Base-by-base conservation (phyloP, 1,284 basidiomycete genomes). In the Mycena citricolor region DNA sequence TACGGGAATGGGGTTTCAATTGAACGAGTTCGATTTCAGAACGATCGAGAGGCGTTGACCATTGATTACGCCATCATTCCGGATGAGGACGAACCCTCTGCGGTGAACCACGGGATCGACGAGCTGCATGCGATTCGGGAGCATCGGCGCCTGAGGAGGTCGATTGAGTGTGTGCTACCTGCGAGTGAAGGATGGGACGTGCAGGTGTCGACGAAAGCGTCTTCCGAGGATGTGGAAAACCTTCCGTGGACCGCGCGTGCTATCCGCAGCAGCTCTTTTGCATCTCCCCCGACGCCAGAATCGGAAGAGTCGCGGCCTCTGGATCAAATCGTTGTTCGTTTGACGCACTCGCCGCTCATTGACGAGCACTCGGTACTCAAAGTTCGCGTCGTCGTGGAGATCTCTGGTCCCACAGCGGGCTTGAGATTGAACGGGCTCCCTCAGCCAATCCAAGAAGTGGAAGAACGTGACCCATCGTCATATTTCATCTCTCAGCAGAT, bases 101-200 rank as follows among this genome's bases (percentile, higher is more conserved):
- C 57, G 20, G 51, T 61, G 8, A 73, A 71, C 24, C 66, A 68
- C 31, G 76, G 73, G 8, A 56, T 79, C 48, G 78, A 82, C 31
- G 83, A 81, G 46, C 63, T 87, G 6, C 75, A 82, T 48, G 71
- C 76, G 4, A 57, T 81, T 32, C 76, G 77, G 25, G 86, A 90
- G 56, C 73, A 81, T 44, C 70, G 76, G 43, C 73, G 85, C 32
- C 68, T 90, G 13, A 83, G 83, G 11, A 74, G 90, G 22, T 79
- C 85, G 0, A 70, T 97, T 34, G 91, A 97, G 65, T 86, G 90
- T 56, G 68, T 82, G 4, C 65, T 99, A 14, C 87, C 91, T 3
- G 76, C 81, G 1, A 66, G 73, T 4, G 83, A 93, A 54, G 91
- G 92, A 7, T 99, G 95, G 95, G 93, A 97, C 58, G 81, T 95